Evolutionary conservation across 805 yeast species (phyloP).

Genomic region (Sugiyamaella mastotermitis): DNA sequence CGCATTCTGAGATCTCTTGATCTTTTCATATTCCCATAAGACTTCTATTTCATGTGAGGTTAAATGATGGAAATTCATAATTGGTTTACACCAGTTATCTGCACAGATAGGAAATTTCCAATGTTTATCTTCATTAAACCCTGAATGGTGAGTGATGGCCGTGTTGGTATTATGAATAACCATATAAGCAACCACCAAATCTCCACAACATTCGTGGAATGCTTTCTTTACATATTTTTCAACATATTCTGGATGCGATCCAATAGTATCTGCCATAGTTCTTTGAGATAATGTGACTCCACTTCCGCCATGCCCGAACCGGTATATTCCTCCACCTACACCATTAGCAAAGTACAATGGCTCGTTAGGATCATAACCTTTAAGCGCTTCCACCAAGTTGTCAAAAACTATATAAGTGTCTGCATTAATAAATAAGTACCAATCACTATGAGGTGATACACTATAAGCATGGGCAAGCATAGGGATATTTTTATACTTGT

Average conservation of each 20-base stretch:
- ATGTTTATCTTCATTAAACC: slow-evolving; percentile 24
- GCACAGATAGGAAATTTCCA: slow-evolving; percentile 11
- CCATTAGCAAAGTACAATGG: slow-evolving; percentile 28
- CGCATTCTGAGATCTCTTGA: background rate
- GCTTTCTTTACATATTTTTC: slow-evolving; percentile 22
- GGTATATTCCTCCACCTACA: slow-evolving; percentile 15
- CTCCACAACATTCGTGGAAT: slow-evolving; percentile 31
- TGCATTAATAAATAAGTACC: slow-evolving; percentile 34
- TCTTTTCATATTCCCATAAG: slow-evolving; percentile 27
- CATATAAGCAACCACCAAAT: slow-evolving; percentile 27
- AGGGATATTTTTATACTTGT: slow-evolving; percentile 34
- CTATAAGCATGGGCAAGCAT: slow-evolving; percentile 31
- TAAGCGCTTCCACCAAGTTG: slow-evolving; percentile 23
- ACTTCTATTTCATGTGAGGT: slow-evolving; percentile 25
- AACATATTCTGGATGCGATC: slow-evolving; percentile 13
- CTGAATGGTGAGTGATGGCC: slow-evolving; percentile 13
- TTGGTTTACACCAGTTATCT: slow-evolving; percentile 27
- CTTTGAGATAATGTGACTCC: slow-evolving; percentile 31
- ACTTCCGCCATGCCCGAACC: slow-evolving; percentile 36
- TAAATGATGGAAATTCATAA: slow-evolving; percentile 30
- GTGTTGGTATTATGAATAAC: slow-evolving; percentile 18
- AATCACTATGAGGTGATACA: slow-evolving; percentile 25
- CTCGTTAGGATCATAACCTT: slow-evolving; percentile 23
- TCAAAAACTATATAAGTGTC: slow-evolving; percentile 28
- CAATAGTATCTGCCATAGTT: slow-evolving; percentile 26